Conservation (phyloP, 2,329 filamentous ascomycete species). For the Verticillium tricorpus region DNA sequence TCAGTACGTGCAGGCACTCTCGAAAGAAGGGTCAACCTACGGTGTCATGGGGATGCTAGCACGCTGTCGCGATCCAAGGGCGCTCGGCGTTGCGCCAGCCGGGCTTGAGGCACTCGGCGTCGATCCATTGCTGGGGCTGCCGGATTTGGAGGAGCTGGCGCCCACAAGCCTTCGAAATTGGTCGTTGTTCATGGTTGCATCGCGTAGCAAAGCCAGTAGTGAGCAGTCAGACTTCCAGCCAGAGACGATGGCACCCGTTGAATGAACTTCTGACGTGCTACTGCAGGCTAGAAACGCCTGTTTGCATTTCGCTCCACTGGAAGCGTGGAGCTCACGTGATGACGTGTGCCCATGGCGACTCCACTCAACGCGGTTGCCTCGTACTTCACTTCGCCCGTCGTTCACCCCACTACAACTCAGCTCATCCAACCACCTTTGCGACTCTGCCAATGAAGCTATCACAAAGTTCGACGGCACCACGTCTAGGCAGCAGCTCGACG, state of each 20-base stretch:
- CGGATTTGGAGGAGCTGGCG: constrained; percentile 36
- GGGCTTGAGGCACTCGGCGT: constrained; percentile 27
- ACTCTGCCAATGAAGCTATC: neutral
- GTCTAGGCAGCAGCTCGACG: neutral
- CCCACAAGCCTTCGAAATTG: constrained; percentile 82
- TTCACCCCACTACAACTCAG: neutral
- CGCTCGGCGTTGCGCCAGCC: constrained; percentile 27
- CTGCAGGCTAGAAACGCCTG: neutral
- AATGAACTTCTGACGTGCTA: neutral
- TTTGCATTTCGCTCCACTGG: neutral
- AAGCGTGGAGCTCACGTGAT: neutral
- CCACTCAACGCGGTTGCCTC: neutral
- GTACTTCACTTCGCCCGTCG: neutral
- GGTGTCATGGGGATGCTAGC: constrained; percentile 93
- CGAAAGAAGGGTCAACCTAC: constrained; percentile 41
- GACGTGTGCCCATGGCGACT: neutral
- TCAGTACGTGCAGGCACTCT: constrained; percentile 13
- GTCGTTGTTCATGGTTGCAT: constrained; percentile 79
- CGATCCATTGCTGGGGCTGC: constrained; percentile 39
- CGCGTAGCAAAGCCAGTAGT: neutral
- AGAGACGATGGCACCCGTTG: neutral
- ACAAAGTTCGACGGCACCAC: neutral
- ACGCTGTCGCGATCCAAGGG: constrained; percentile 72
- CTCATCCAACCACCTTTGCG: neutral
- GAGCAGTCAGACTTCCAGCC: neutral